Percentiles rank a stretch among this genome's conserved stretches.
These are phyloP conservation scores for Entoloma clypeatum DNA, from an alignment of 1,284 basidiomycete species.

Conservation along the genomic window DNA sequence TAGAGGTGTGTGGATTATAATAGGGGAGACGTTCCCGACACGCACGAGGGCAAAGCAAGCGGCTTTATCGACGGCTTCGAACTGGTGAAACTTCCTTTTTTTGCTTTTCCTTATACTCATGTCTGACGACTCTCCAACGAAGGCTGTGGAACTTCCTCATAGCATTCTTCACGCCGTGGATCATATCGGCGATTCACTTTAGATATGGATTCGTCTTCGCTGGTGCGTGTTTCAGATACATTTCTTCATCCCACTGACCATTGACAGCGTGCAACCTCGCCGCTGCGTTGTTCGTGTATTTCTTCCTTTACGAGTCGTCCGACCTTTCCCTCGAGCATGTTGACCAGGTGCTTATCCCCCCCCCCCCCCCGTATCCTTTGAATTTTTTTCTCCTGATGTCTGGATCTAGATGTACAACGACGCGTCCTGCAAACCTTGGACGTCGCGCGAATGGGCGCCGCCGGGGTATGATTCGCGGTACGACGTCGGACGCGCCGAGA, in stretches of 20 bases:
- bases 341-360: constrained; percentile 41
- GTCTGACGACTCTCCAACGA: too few species aligned
- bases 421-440: constrained; percentile 65
- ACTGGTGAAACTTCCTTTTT: constrained; percentile 26
- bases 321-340: constrained; percentile 69
- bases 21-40: constrained; percentile 76
- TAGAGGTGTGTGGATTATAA: constrained; percentile 69
- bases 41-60: constrained; percentile 75
- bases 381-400: constrained; percentile 5
- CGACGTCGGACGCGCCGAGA: constrained; percentile 41
- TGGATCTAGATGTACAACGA: constrained; percentile 66
- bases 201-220: constrained; percentile 75
- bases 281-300: constrained; percentile 63
- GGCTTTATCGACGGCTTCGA: constrained; percentile 61
- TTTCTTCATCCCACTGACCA: neutral
- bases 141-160: constrained; percentile 75
- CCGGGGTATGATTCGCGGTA: constrained; percentile 41
- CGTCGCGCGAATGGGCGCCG: constrained; percentile 53
- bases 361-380: constrained; percentile 1
- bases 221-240: constrained; percentile 29
- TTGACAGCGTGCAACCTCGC: constrained; percentile 47
- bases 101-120: constrained; percentile 1
- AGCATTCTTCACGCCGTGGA: constrained; percentile 74
- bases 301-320: constrained; percentile 77
- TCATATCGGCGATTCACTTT: constrained; percentile 52